Evolutionary conservation across 2,329 filamentous ascomycete genomes (phyloP).

Genomic region (Hirsutella thompsonii): DNA sequence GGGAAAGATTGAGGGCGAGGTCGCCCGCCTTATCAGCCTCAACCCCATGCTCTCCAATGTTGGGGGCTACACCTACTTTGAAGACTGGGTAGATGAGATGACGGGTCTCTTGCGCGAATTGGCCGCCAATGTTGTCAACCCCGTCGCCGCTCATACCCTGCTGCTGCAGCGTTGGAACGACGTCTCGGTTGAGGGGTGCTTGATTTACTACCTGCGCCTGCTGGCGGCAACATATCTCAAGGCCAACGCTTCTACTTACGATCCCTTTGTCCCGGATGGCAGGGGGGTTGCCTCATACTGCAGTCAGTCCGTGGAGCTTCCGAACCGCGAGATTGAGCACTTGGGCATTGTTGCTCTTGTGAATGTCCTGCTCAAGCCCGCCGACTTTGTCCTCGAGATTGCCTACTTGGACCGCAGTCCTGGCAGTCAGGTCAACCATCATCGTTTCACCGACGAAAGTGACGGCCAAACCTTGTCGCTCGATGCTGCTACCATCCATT

Average conservation of each 20-base stretch:
- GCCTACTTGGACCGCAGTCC: constrained; percentile 81
- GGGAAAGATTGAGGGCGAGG: constrained; percentile 55
- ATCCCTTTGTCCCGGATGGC: constrained; percentile 55
- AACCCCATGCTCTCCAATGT: constrained; percentile 56
- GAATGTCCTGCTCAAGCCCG: constrained; percentile 67
- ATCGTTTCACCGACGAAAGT: constrained; percentile 47
- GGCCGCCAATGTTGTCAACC: constrained; percentile 43
- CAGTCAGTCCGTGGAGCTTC: constrained; percentile 55
- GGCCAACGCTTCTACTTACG: constrained; percentile 54
- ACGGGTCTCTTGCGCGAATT: constrained; percentile 55
- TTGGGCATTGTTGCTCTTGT: constrained; percentile 69
- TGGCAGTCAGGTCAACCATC: constrained; percentile 62
- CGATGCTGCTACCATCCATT: constrained; percentile 39
- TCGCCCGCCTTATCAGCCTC: constrained; percentile 57
- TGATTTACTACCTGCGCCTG: constrained; percentile 77
- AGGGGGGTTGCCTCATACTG: constrained; percentile 55
- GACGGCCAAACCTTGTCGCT: constrained; percentile 28
- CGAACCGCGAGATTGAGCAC: constrained; percentile 78
- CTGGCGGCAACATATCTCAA: constrained; percentile 79
- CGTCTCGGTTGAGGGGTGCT: constrained; percentile 48
- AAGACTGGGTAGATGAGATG: constrained; percentile 74
- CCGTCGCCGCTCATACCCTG: constrained; percentile 37
- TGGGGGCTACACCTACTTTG: constrained; percentile 58
- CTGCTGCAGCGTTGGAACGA: constrained; percentile 66
- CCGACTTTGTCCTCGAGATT: constrained; percentile 71